A percentile compares a stretch with the other conserved stretches of the same genome.
phyloP scores from a whole-genome alignment of 2,329 filamentous ascomycete species.

The Chrysosporium queenslandicum region DNA sequence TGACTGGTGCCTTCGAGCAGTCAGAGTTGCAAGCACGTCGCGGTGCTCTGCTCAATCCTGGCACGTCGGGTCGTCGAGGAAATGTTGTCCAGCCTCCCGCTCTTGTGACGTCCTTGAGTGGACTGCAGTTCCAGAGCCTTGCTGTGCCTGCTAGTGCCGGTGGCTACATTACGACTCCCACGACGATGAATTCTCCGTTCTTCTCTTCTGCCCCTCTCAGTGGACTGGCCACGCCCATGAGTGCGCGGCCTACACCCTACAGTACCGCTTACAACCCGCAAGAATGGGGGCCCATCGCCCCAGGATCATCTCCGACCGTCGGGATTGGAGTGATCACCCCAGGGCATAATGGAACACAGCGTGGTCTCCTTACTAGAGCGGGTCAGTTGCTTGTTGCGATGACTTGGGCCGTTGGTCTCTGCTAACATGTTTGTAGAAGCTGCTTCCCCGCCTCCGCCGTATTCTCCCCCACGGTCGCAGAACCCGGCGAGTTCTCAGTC shows the following conservation, averaged over 20 bases:
- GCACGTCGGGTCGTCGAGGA: constrained; percentile 33
- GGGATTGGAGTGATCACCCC: constrained; percentile 11
- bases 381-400: not conserved
- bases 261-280: constrained; percentile 41
- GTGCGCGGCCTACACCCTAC: constrained; percentile 34
- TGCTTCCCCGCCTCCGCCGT: constrained; percentile 19
- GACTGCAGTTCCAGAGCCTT: constrained; percentile 30
- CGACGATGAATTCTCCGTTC: constrained; percentile 26
- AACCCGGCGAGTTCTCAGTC: constrained; percentile 8
- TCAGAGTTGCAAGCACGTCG: constrained; percentile 18
- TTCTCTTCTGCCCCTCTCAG: constrained; percentile 26
- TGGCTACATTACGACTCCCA: constrained; percentile 21
- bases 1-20: constrained; percentile 10
- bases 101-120: constrained; percentile 34
- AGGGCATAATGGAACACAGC: not conserved
- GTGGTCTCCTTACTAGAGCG: not conserved
- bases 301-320: constrained; percentile 11
- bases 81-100: constrained; percentile 36
- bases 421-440: constrained; percentile 4
- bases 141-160: constrained; percentile 22
- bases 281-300: constrained; percentile 38
- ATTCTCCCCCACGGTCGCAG: constrained; percentile 16
- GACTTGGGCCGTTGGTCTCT: too few species aligned
- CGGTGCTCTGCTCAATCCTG: constrained; percentile 22
- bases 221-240: constrained; percentile 31